phyloP scores from a whole-genome alignment of 352 stramenopile species.

The Phytophthora melonis region DNA sequence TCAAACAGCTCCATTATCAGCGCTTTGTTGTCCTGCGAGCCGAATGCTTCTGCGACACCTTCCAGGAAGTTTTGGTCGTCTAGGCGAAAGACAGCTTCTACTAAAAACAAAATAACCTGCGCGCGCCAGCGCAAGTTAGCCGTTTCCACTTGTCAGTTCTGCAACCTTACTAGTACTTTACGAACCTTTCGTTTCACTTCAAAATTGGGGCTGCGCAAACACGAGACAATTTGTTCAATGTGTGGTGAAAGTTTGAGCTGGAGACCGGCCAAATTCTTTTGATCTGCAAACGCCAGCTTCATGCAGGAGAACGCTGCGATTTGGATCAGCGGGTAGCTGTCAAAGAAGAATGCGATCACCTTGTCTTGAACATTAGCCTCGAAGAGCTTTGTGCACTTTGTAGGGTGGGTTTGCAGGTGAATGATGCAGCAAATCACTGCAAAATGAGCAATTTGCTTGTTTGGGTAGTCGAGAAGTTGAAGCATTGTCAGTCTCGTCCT shows the following conservation, averaged over 20 bases:
- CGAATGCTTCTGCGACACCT: slow-evolving; percentile 25
- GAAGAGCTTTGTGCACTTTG: slow-evolving; percentile 30
- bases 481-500: slow-evolving; percentile 29
- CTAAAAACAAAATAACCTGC: slow-evolving; percentile 31
- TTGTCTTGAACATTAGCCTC: slow-evolving; percentile 25
- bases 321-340: slow-evolving; percentile 27
- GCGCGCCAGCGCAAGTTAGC: not conserved
- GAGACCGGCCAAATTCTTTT: slow-evolving; percentile 15
- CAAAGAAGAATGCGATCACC: slow-evolving; percentile 32
- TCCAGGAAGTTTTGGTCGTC: slow-evolving; percentile 28
- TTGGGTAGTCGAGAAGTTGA: slow-evolving; percentile 27
- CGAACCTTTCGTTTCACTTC: slow-evolving; percentile 39
- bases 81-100: slow-evolving; percentile 28
- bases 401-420: slow-evolving; percentile 29
- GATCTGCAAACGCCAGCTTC: slow-evolving; percentile 29
- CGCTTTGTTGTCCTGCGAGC: slow-evolving; percentile 13
- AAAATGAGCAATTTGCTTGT: slow-evolving; percentile 26
- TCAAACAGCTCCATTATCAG: slow-evolving; percentile 34
- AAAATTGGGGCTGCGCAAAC: slow-evolving; percentile 26
- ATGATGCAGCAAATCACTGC: slow-evolving; percentile 20
- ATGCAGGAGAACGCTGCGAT: slow-evolving; percentile 35
- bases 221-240: slow-evolving; percentile 22
- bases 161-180: not conserved
- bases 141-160: not conserved
- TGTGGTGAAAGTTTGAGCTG: slow-evolving; percentile 21